These are phyloP conservation scores for Colletotrichum tropicicola DNA, from an alignment of 2,329 filamentous ascomycete genomes.

Conservation along the genomic window DNA sequence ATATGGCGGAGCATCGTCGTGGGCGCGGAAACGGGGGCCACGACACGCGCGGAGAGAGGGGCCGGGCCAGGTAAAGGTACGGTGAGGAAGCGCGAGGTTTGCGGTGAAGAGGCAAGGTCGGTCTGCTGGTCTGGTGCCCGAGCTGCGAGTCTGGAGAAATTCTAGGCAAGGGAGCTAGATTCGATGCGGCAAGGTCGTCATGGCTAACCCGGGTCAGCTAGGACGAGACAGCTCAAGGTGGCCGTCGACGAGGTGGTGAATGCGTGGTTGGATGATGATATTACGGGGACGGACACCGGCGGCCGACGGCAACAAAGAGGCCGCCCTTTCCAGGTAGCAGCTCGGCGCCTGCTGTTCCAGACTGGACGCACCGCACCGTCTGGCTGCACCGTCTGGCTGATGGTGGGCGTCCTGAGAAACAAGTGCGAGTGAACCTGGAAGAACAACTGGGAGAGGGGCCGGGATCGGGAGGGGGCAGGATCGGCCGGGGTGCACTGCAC, in stretches of 20 bases:
- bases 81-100: slow-evolving; percentile 14
- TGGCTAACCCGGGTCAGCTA: not conserved
- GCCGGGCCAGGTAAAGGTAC: slow-evolving; percentile 8
- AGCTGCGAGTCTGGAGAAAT: slow-evolving; percentile 1
- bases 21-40: slow-evolving; percentile 2
- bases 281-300: not conserved
- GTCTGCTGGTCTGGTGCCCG: slow-evolving; percentile 10
- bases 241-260: not conserved
- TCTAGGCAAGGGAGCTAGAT: slow-evolving; percentile 8
- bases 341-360: slow-evolving; percentile 10
- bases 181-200: slow-evolving; percentile 13
- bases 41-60: not conserved
- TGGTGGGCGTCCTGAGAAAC: not conserved
- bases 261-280: not conserved
- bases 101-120: slow-evolving; percentile 21
- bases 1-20: slow-evolving; percentile 4
- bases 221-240: not conserved
- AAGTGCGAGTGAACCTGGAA: not conserved
- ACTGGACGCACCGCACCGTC: no score
- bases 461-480: not conserved
- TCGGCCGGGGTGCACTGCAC: slow-evolving; percentile 9
- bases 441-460: not conserved
- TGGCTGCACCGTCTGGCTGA: not conserved
- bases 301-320: slow-evolving; percentile 15
- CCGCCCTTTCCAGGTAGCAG: slow-evolving; percentile 1